These are phyloP conservation scores for Pseudozyma thailandica DNA, from an alignment of 1,284 basidiomycete genomes.

Conservation along the genomic window DNA sequence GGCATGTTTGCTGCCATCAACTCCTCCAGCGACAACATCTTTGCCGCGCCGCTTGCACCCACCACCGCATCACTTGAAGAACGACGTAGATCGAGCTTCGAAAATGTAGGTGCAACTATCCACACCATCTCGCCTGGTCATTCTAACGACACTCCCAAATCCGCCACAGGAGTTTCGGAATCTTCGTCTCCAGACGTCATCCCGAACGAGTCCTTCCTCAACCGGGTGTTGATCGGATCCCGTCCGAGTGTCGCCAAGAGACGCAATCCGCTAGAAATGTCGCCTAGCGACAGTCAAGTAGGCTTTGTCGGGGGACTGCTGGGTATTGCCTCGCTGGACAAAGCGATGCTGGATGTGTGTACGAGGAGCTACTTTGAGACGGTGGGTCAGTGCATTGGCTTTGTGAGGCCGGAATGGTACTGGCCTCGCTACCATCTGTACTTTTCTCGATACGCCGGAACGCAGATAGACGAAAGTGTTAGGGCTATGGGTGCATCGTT, in stretches of 20 bases:
- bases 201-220: constrained; percentile 15
- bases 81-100: constrained; percentile 1
- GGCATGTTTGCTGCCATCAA: constrained; percentile 23
- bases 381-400: constrained; percentile 34
- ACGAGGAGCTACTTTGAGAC: constrained; percentile 29
- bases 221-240: neutral
- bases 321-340: constrained; percentile 34
- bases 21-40: constrained; percentile 3
- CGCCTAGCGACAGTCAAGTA: constrained; percentile 5
- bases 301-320: constrained; percentile 39
- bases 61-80: neutral
- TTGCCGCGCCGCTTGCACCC: neutral
- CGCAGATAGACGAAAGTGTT: neutral
- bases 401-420: constrained; percentile 37
- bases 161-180: constrained; percentile 3
- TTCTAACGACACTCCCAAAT: constrained; percentile 9
- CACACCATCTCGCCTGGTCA: neutral
- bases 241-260: constrained; percentile 2
- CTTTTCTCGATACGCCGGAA: constrained; percentile 26
- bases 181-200: constrained; percentile 16
- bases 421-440: constrained; percentile 39
- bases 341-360: constrained; percentile 32
- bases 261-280: constrained; percentile 26
- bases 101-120: neutral
- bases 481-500: neutral